Percentiles rank a stretch among this genome's conserved stretches.
Conservation (phyloP, 2,329 filamentous ascomycete genomes). For the Aspergillus ochraceus region DNA sequence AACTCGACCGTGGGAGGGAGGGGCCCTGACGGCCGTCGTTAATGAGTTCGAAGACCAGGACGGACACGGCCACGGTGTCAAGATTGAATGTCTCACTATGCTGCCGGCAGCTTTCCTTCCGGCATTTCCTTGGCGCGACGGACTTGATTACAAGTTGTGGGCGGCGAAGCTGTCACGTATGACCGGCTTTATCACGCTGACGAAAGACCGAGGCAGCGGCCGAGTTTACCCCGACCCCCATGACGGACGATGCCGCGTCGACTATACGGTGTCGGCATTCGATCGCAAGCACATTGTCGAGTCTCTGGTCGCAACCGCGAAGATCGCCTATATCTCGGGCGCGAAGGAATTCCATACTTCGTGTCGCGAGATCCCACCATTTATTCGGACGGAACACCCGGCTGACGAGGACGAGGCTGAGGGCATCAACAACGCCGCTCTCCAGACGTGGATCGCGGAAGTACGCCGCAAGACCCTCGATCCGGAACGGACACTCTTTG, state of each 20-base stretch:
- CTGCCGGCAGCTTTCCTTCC: constrained; percentile 66
- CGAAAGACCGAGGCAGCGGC: constrained; percentile 74
- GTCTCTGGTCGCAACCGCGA: constrained; percentile 69
- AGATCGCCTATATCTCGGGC: constrained; percentile 75
- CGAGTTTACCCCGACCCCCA: constrained; percentile 70
- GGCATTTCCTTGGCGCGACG: constrained; percentile 65
- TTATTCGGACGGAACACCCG: constrained; percentile 48
- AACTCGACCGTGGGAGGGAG: constrained; percentile 70
- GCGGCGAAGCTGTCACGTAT: constrained; percentile 68
- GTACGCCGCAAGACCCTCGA: constrained; percentile 48
- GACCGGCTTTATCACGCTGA: constrained; percentile 70
- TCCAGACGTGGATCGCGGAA: constrained; percentile 56
- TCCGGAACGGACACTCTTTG: constrained; percentile 45
- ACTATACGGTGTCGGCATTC: constrained; percentile 69
- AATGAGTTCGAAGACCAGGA: constrained; percentile 80
- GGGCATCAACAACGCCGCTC: constrained; percentile 55
- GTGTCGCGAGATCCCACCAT: constrained; percentile 64
- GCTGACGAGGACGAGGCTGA: constrained; percentile 29
- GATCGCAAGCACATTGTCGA: constrained; percentile 72
- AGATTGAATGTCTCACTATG: constrained; percentile 77
- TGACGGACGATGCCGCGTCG: constrained; percentile 64
- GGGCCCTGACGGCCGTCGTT: constrained; percentile 77
- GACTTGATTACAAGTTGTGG: constrained; percentile 70
- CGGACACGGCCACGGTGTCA: constrained; percentile 74
- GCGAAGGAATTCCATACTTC: constrained; percentile 75